Conservation (phyloP, 2,329 filamentous ascomycete species). For the Aureobasidium namibiae region DNA sequence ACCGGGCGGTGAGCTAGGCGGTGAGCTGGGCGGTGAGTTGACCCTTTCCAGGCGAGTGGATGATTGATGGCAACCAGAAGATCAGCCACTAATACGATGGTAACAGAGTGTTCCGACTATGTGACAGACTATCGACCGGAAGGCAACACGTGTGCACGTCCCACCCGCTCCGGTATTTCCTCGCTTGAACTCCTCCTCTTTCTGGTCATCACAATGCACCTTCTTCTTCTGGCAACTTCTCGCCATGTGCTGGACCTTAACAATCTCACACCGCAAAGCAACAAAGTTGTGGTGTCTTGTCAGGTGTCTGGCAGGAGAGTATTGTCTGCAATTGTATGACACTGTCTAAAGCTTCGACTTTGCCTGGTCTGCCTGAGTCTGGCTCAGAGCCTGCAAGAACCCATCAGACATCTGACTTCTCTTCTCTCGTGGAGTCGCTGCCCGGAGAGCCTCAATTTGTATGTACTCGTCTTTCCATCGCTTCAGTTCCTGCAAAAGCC, state of each 20-base stretch:
- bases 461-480: constrained; percentile 27
- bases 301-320: too few species aligned
- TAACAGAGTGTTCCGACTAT: too few species aligned
- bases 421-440: constrained; percentile 17
- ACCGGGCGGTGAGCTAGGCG: constrained; percentile 2
- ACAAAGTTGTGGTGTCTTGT: too few species aligned
- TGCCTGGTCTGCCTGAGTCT: constrained; percentile 16
- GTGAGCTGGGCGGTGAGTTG: constrained; percentile 1
- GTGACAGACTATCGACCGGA: neutral
- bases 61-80: neutral
- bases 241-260: neutral
- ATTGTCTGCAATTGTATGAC: too few species aligned
- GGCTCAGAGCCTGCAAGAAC: constrained; percentile 16
- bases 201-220: too few species aligned
- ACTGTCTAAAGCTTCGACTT: constrained; percentile 14
- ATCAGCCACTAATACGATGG: neutral
- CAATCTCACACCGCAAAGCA: too few species aligned
- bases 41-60: neutral
- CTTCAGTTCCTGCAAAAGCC: constrained; percentile 27
- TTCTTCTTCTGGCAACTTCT: neutral
- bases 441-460: constrained; percentile 10
- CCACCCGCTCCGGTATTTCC: neutral
- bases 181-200: neutral
- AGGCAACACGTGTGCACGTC: neutral
- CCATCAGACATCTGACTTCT: constrained; percentile 23